Base-by-base conservation (phyloP, 345 rosid species). In the Boechera retrofracta region DNA sequence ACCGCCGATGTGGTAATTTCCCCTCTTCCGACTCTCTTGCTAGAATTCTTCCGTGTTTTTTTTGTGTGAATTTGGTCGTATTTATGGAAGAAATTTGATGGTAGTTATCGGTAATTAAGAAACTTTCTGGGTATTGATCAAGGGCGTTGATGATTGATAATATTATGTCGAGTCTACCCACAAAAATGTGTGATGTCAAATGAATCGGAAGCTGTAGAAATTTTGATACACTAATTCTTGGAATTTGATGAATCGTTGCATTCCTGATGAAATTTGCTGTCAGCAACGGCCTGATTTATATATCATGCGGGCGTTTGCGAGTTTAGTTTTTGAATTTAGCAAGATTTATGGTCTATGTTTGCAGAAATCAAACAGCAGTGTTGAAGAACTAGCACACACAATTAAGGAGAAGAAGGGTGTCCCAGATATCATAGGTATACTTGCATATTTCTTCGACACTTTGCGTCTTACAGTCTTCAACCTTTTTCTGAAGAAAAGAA, bases 391-490 rank as follows among this genome's bases (percentile, higher is more conserved):
- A 16, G 93, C 95, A 0, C 89, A 87, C 6, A 68, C 77, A 44
- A 83, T 94, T 49, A 52, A 87, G 85, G 98, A 94, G 73, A 92
- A 92, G 84, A 92, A 90, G 72, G 90, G 89, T 18, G 83, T 88
- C 72, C 98, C 97, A 4, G 98, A 94, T 79, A 92, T 94, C 35
- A 87, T 94, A 64, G 95, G 98, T 91, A 78, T 56, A 8, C 39
- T 42, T 15, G 6, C 26, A 73, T 16, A 16, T 16, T 16, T 67
- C 18, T 41, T 44, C 16, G 16, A 16, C 16, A 16, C 16, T 16
- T 16, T 16, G 16, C 16, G 16, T 16, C 16, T 16, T 16, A 16
- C 16, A 16, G 16, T 16, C 16, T 16, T 16, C 16, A 16, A 16
- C 16, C 16, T 16, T 16, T 16, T 16, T 16, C 16, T 16, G 16